Percentiles rank a stretch among this genome's conserved stretches.
These are phyloP conservation scores for Wickerhamomyces tratensis DNA, from an alignment of 805 yeast species.

Conservation along the genomic window DNA sequence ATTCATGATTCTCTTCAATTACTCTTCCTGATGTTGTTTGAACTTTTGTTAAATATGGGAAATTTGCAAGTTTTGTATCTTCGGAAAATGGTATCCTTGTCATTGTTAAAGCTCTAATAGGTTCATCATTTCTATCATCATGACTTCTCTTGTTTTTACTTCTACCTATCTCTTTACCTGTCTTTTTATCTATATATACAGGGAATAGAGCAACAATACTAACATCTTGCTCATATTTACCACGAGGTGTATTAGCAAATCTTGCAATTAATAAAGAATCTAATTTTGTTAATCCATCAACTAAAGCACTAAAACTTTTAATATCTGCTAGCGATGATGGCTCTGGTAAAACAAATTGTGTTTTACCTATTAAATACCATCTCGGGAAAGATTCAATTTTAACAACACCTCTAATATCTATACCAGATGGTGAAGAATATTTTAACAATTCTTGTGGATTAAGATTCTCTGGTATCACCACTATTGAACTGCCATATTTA, in stretches of 20 bases:
- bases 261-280: constrained; percentile 51
- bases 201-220: constrained; percentile 51
- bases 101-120: constrained; percentile 34
- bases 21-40: constrained; percentile 22
- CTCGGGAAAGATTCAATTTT: constrained; percentile 38
- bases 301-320: constrained; percentile 34
- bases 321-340: constrained; percentile 27
- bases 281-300: constrained; percentile 39
- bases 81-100: constrained; percentile 63
- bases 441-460: constrained; percentile 26
- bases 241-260: constrained; percentile 39
- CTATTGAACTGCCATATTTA: constrained; percentile 52
- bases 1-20: constrained; percentile 13
- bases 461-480: constrained; percentile 42
- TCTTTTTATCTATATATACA: constrained; percentile 16
- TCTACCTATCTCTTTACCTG: background rate
- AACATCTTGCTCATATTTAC: constrained; percentile 26
- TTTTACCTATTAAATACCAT: constrained; percentile 49
- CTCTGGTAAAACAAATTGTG: constrained; percentile 42
- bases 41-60: constrained; percentile 29
- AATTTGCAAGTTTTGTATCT: constrained; percentile 56
- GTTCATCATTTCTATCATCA: constrained; percentile 8
- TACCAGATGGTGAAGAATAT: constrained; percentile 36
- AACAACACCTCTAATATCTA: constrained; percentile 60
- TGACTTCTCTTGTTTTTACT: constrained; percentile 13